Base-by-base conservation (phyloP, 148 eudicot species). In the Rhododendron mucronatum region DNA sequence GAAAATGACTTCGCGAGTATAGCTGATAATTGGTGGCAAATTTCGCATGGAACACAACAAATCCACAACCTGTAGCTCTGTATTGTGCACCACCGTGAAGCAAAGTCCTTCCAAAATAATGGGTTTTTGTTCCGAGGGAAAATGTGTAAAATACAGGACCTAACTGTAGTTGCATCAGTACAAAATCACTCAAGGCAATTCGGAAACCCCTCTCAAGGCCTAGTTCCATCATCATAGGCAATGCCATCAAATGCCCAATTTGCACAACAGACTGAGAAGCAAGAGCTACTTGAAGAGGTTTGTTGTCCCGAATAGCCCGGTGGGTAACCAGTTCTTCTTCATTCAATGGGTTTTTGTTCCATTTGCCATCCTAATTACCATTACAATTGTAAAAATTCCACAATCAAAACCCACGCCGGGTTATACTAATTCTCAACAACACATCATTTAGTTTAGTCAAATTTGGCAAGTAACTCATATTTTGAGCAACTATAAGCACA, bases 1-100 rank as follows among this genome's bases (percentile, higher is more conserved):
- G n/a, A 86, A 94, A 94, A 81, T 94, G 97, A 83, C 93, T 93
- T 33, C 97, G 90, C 13, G 95, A 93, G 87, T 94, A 94, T n/a
- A 93, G 87, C 83, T 94, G 88, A 74, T 93, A 94, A 85, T 94
- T 94, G 26, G 93, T 94, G 37, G 94, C 93, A 87, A 94, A 94
- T 82, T 92, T 93, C 18, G 94, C 94, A 78, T 94, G 96, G 76
- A 93, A 93, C 85, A 94, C 96, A 35, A 94, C 96, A 85, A 94
- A 94, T 12, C 96, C 96, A 83, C 96, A 95, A 7, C 96, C 96
- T 4, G 96, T 94, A 84, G 86, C 90, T 86, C 95, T 89, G 80
- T 94, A 94, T n/a, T 90, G 91, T 55, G 97, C 97, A 50, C 97
- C 97, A 0, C 97, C 97, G 85, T 94, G 97, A 53, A 94, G 93